Evolutionary conservation across 768 basidiomycete genomes (phyloP).

Genomic region (Tulasnella sp.): DNA sequence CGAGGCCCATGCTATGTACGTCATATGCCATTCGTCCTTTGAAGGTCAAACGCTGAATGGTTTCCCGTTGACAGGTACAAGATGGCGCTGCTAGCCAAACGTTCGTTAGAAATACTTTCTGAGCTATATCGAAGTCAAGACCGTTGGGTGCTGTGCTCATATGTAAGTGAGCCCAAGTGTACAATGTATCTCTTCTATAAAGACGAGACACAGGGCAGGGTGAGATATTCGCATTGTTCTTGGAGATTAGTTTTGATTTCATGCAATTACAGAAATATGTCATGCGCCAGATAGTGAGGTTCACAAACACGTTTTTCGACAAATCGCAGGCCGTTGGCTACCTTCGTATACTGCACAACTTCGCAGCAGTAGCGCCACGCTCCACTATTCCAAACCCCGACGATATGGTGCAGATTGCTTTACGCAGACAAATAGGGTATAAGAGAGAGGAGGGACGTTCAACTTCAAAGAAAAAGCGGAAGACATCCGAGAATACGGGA

Average conservation of each 20-base stretch:
- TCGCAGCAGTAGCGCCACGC: neutral
- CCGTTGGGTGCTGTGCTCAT: neutral
- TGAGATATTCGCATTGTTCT: neutral
- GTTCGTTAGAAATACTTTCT: neutral
- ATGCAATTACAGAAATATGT: neutral
- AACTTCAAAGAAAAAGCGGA: neutral
- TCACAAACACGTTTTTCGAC: neutral
- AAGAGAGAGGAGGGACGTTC: neutral
- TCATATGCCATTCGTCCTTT: neutral
- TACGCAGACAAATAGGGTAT: neutral
- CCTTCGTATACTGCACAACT: neutral
- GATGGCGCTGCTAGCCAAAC: neutral
- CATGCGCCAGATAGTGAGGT: neutral
- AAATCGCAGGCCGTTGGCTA: neutral
- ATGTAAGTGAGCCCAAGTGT: neutral
- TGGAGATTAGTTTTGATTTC: neutral
- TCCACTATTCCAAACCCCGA: too few species aligned
- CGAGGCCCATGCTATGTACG: neutral
- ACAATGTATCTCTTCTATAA: neutral
- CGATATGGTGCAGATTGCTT: neutral
- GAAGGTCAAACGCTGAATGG: neutral
- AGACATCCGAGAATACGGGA: neutral
- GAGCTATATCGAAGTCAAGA: neutral
- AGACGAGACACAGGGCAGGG: neutral
- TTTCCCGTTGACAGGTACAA: neutral